Evolutionary conservation across 164 flowering plant genomes (phyloP).

Genomic region (Vitis amurensis): DNA sequence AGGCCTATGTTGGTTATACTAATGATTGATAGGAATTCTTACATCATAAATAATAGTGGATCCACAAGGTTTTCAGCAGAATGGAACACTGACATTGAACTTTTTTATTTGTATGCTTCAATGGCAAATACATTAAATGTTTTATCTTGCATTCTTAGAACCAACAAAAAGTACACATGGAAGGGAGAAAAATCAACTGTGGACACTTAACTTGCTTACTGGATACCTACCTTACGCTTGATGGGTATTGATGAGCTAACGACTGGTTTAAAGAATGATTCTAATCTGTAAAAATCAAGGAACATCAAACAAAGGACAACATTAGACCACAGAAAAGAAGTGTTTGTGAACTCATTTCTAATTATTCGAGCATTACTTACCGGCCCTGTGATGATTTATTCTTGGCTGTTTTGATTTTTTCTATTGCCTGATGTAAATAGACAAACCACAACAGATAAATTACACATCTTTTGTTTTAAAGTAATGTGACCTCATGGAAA

Average conservation of each 20-base stretch:
- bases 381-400: slow-evolving; percentile 88
- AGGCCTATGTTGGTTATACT: too few species aligned
- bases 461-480: not conserved
- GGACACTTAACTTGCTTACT: not conserved
- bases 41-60: too few species aligned
- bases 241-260: slow-evolving; percentile 49
- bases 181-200: not conserved
- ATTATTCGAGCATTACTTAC: slow-evolving; percentile 38
- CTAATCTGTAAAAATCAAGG: slow-evolving; percentile 51
- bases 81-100: too few species aligned
- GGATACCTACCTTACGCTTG: slow-evolving; percentile 76
- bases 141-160: not conserved
- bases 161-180: not conserved
- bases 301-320: not conserved
- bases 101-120: not conserved
- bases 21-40: too few species aligned
- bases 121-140: not conserved
- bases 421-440: slow-evolving; percentile 64
- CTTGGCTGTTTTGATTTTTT: slow-evolving; percentile 91
- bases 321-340: slow-evolving; percentile 1
- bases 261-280: slow-evolving; percentile 89
- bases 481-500: not conserved
- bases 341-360: slow-evolving; percentile 2
- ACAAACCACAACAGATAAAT: not conserved
- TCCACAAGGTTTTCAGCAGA: too few species aligned